phyloP scores from a whole-genome alignment of 179 eudicot genomes.

The Silene vulgaris region DNA sequence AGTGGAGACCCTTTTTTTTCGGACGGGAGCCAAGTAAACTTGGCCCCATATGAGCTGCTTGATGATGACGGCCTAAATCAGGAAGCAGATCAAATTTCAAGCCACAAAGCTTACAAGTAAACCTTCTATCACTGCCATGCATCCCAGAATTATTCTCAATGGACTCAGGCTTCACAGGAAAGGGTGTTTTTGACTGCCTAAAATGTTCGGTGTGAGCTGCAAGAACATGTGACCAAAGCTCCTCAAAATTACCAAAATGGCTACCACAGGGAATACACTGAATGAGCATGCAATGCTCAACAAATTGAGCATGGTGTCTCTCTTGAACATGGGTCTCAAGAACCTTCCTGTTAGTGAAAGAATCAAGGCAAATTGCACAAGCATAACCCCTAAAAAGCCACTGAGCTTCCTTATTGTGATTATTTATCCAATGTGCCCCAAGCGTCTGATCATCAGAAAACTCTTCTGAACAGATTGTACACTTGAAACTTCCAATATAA shows the following conservation, averaged over 20 bases:
- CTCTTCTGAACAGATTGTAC: slow-evolving; percentile 66
- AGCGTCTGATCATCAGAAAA: slow-evolving; percentile 62
- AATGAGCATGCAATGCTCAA: slow-evolving; percentile 85
- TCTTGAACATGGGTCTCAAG: slow-evolving; percentile 89
- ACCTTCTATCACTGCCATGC: slow-evolving; percentile 46
- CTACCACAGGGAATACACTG: slow-evolving; percentile 90
- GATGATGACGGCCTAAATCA: slow-evolving; percentile 98
- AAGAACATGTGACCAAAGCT: slow-evolving; percentile 86
- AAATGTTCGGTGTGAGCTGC: slow-evolving; percentile 61
- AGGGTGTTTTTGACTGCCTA: slow-evolving; percentile 38
- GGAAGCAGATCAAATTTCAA: slow-evolving; percentile 90
- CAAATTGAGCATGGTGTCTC: slow-evolving; percentile 79
- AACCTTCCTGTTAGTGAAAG: slow-evolving; percentile 82
- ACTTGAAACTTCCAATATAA: slow-evolving; percentile 42
- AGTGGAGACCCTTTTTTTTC: slow-evolving; percentile 62
- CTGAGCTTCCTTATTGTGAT: slow-evolving; percentile 91
- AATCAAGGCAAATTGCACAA: slow-evolving; percentile 93
- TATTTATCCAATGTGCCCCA: slow-evolving; percentile 75
- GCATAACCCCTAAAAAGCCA: slow-evolving; percentile 93
- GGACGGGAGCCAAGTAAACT: slow-evolving; percentile 41
- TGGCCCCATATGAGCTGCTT: slow-evolving; percentile 88
- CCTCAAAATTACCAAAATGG: slow-evolving; percentile 76
- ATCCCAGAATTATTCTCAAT: slow-evolving; percentile 38
- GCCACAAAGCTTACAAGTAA: slow-evolving; percentile 79
- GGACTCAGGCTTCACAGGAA: slow-evolving; percentile 23